A percentile compares a stretch with the other conserved stretches of the same genome.
These are phyloP conservation scores for Plasmodium gonderi DNA, from an alignment of 169 alveolate genomes.

Conservation along the genomic window DNA sequence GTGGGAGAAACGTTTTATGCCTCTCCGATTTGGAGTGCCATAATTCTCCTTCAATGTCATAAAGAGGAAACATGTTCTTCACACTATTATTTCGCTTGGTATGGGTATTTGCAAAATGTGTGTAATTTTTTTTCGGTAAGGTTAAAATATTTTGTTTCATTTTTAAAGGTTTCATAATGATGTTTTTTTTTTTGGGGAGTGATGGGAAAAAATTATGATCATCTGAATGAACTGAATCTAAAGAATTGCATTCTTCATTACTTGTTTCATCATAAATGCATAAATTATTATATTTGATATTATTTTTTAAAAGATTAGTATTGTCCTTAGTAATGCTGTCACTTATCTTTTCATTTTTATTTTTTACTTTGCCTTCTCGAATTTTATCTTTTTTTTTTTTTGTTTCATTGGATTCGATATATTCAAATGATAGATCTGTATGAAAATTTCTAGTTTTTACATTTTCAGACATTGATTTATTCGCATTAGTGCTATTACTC, in stretches of 20 bases:
- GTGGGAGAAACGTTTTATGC: conserved; percentile 22
- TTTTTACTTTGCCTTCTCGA: not conserved
- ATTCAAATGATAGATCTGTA: conserved; percentile 58
- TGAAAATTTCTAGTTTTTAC: not conserved
- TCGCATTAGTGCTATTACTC: not conserved
- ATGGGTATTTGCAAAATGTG: not conserved
- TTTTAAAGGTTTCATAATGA: conserved; percentile 14
- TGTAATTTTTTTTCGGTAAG: not conserved
- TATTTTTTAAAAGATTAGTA: not conserved
- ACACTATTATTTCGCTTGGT: conserved; percentile 17
- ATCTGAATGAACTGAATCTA: not conserved
- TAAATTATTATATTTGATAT: not conserved
- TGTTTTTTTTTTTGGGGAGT: not conserved
- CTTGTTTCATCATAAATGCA: conserved; percentile 13
- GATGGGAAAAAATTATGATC: not conserved
- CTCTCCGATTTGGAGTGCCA: conserved; percentile 36
- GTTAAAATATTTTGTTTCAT: not conserved
- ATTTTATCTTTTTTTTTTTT: not conserved
- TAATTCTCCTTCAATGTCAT: conserved; percentile 56
- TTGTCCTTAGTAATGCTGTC: not conserved
- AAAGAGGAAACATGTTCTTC: conserved; percentile 35
- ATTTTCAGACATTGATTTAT: not conserved
- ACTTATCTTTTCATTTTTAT: not conserved
- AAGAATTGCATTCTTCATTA: not conserved
- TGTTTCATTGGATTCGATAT: conserved; percentile 46